Evolutionary conservation across 116 monocot genomes (phyloP).

Genomic region (Zostera marina): DNA sequence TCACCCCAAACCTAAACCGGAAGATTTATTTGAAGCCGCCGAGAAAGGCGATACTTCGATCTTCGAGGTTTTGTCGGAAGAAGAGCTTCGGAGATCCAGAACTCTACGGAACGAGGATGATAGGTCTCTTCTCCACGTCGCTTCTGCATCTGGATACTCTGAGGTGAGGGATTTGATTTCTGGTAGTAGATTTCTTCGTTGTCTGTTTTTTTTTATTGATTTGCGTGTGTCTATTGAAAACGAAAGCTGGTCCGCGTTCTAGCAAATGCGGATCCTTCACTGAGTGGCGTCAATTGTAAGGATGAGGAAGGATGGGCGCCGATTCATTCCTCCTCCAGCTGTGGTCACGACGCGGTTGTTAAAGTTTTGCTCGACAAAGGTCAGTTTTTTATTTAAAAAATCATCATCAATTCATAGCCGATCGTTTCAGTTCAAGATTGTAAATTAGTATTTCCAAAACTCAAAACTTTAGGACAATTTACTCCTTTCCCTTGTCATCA

Average conservation of each 20-base stretch:
- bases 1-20: constrained; percentile 21
- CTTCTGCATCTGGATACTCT: constrained; percentile 34
- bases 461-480: too few species aligned
- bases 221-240: neutral
- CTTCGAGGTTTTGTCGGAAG: constrained; percentile 30
- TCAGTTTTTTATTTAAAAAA: constrained; percentile 6
- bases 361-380: constrained; percentile 59
- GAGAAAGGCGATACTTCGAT: constrained; percentile 36
- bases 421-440: too few species aligned
- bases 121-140: constrained; percentile 80
- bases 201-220: neutral
- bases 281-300: constrained; percentile 36
- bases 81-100: constrained; percentile 19
- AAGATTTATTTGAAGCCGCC: constrained; percentile 49
- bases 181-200: neutral
- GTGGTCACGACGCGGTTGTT: constrained; percentile 42
- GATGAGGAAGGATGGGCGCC: constrained; percentile 98
- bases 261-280: constrained; percentile 19
- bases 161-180: constrained; percentile 20
- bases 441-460: too few species aligned
- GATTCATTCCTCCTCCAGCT: constrained; percentile 68
- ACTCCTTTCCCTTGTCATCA: too few species aligned
- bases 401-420: too few species aligned
- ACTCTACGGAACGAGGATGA: constrained; percentile 61
- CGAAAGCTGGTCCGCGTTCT: constrained; percentile 56